Conservation (phyloP, 768 basidiomycete species). For the Xerocomus potaroensis region DNA sequence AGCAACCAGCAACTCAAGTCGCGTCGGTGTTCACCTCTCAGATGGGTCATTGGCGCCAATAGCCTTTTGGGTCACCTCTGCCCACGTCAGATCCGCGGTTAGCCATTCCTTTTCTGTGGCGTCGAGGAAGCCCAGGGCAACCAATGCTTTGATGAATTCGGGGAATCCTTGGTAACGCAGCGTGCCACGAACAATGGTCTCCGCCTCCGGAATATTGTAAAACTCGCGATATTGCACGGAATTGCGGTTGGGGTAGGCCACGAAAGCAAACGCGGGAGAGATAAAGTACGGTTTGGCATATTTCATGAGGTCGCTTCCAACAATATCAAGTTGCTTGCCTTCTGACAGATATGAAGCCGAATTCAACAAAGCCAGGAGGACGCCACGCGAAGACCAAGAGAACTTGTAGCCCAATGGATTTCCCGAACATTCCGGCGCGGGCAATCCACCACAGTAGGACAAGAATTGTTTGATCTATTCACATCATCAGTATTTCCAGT, state of each 20-base stretch:
- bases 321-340: conserved; percentile 60
- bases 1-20: not conserved
- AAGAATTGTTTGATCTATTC: conserved; percentile 81
- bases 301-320: conserved; percentile 83
- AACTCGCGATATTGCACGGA: conserved; percentile 86
- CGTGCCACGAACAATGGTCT: conserved; percentile 90
- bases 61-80: conserved; percentile 73
- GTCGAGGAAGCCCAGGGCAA: conserved; percentile 84
- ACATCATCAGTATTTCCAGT: not conserved
- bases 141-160: conserved; percentile 84
- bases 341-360: conserved; percentile 73
- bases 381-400: conserved; percentile 96
- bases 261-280: conserved; percentile 92
- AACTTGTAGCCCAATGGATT: conserved; percentile 99
- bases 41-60: conserved; percentile 60
- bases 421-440: conserved; percentile 83
- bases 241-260: conserved; percentile 96
- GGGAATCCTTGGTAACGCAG: conserved; percentile 97
- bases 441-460: conserved; percentile 95
- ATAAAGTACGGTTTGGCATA: conserved; percentile 93
- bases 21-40: conserved; percentile 51
- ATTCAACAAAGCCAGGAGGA: conserved; percentile 92
- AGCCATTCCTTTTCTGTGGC: conserved; percentile 76
- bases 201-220: conserved; percentile 91
- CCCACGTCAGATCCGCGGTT: conserved; percentile 71